Conservation (phyloP, 78 protist species). For the Monosiga brevicollis region DNA sequence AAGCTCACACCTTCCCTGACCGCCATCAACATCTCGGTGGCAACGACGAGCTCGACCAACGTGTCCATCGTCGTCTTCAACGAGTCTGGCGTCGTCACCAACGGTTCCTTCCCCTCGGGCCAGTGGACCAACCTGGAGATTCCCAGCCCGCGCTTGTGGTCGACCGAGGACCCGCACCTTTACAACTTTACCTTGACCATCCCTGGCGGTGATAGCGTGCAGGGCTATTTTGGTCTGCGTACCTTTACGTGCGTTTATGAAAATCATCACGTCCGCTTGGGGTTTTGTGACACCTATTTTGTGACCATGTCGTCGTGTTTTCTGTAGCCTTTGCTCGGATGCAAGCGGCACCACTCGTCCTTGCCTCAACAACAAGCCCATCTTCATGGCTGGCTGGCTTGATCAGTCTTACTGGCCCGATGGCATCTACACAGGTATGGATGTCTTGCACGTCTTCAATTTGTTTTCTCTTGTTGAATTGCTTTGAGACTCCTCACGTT, state of each 20-base stretch:
- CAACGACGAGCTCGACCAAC: too few relatives aligned
- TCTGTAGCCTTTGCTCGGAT: background rate
- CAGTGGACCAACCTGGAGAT: background rate
- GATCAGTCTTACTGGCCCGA: slow-evolving; percentile 47
- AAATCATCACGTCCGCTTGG: too few relatives aligned
- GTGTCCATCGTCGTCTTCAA: too few relatives aligned
- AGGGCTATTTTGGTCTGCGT: slow-evolving; percentile 29
- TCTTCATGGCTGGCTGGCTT: slow-evolving; percentile 21
- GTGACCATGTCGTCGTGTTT: too few relatives aligned
- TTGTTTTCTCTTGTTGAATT: too few relatives aligned
- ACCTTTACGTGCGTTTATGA: slow-evolving; percentile 5
- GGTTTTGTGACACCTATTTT: too few relatives aligned
- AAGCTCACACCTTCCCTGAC: too few relatives aligned
- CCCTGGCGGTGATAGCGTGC: slow-evolving; percentile 9
- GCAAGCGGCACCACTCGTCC: background rate
- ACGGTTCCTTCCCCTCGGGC: too few relatives aligned
- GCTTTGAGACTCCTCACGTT: too few relatives aligned
- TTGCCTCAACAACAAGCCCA: slow-evolving; percentile 12
- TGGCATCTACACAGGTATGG: slow-evolving; percentile 23
- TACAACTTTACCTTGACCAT: slow-evolving; percentile 12
- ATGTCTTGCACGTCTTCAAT: too few relatives aligned
- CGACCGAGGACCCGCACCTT: slow-evolving; percentile 19
- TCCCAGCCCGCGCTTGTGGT: slow-evolving; percentile 25
- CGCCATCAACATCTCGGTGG: too few relatives aligned
- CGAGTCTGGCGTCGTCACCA: too few relatives aligned